Evolutionary conservation across 345 rosid genomes (phyloP).

Genomic region (Eucalyptus urophylla): DNA sequence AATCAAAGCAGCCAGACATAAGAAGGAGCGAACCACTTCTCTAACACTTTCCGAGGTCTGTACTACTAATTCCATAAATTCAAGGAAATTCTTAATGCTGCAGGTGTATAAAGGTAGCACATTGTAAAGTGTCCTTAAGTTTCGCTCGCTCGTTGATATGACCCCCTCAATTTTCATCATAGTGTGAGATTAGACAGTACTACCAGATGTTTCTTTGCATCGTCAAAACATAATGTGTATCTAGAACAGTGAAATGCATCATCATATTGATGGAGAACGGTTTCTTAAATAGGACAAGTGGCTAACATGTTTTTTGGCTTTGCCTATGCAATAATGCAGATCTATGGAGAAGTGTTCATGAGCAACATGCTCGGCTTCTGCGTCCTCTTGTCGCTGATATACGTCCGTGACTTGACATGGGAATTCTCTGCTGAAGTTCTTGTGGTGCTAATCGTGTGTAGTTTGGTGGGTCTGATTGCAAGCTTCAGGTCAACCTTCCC

Average conservation of each 20-base stretch:
- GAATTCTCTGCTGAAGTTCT: background rate
- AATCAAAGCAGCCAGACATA: slow-evolving; percentile 4
- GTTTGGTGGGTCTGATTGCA: slow-evolving; percentile 5
- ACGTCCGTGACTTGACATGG: slow-evolving; percentile 16
- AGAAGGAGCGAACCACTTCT: slow-evolving; percentile 19
- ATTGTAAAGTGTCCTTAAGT: background rate
- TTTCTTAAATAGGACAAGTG: background rate
- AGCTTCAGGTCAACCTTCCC: slow-evolving; percentile 12
- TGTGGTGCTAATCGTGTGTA: slow-evolving; percentile 5
- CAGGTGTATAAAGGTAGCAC: background rate
- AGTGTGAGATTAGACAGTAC: background rate
- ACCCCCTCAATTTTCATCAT: background rate
- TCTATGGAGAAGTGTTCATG: slow-evolving; percentile 26
- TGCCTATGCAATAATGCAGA: background rate
- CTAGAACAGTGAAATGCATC: background rate
- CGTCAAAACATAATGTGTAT: background rate
- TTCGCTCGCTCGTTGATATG: background rate
- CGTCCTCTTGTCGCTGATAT: slow-evolving; percentile 9
- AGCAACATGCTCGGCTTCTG: slow-evolving; percentile 6
- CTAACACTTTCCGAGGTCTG: slow-evolving; percentile 23
- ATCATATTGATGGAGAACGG: background rate
- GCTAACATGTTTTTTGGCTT: background rate
- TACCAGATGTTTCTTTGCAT: background rate
- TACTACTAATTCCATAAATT: background rate
- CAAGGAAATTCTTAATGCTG: background rate